Conservation (phyloP, 768 basidiomycete genomes). For the Amanita molliuscula region DNA sequence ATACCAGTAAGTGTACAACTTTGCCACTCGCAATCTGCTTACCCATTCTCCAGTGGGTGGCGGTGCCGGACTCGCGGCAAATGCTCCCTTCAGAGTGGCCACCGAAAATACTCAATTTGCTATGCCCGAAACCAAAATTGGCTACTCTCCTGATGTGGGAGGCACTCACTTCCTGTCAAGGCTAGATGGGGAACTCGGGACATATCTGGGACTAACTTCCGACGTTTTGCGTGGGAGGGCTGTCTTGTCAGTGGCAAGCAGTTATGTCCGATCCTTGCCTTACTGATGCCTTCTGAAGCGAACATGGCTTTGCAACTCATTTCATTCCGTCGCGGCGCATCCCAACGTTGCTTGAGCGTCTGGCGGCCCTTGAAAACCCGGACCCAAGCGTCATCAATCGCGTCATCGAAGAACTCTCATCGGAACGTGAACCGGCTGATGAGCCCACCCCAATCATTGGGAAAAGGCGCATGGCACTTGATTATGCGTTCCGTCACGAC, state of each 20-base stretch:
- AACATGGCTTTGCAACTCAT: slow-evolving; percentile 91
- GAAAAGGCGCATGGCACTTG: slow-evolving; percentile 63
- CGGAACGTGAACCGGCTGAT: slow-evolving; percentile 54
- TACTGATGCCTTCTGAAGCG: slow-evolving; percentile 33
- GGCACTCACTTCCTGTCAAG: slow-evolving; percentile 82
- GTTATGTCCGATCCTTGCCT: not conserved
- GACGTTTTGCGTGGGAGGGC: slow-evolving; percentile 64
- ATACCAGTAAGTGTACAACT: slow-evolving; percentile 59
- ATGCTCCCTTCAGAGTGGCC: slow-evolving; percentile 85
- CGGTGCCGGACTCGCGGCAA: slow-evolving; percentile 78
- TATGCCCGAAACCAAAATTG: slow-evolving; percentile 96
- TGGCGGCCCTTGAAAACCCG: slow-evolving; percentile 47
- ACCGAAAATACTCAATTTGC: slow-evolving; percentile 88
- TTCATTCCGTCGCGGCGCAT: slow-evolving; percentile 74
- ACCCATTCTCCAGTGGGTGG: slow-evolving; percentile 67
- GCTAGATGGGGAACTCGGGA: slow-evolving; percentile 85
- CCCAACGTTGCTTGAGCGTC: slow-evolving; percentile 55
- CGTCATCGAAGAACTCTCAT: slow-evolving; percentile 64
- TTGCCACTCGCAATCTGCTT: slow-evolving; percentile 8
- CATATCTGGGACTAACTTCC: slow-evolving; percentile 87
- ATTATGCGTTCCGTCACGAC: slow-evolving; percentile 63
- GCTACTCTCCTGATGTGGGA: slow-evolving; percentile 89
- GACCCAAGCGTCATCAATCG: slow-evolving; percentile 29
- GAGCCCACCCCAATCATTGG: slow-evolving; percentile 45
- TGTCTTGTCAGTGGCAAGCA: slow-evolving; percentile 58